A percentile compares a stretch with the other conserved stretches of the same genome.
Evolutionary conservation across 2,329 filamentous ascomycete species (phyloP).

Genomic region (Xylariaceae sp.): DNA sequence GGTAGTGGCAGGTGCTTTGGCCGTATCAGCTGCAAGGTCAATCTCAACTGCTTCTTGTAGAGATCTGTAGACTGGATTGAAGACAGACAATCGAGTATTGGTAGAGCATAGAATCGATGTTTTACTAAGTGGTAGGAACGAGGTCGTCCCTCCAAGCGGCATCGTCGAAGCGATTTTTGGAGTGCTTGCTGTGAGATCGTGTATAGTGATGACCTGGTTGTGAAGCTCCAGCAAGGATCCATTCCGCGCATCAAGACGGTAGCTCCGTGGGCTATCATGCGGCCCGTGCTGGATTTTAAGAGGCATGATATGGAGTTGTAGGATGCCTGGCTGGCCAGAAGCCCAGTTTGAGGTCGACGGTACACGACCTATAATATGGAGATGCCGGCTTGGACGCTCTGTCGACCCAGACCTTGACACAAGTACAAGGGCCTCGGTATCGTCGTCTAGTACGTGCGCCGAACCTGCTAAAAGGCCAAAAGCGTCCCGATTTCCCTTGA

Average conservation of each 20-base stretch:
- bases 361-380: constrained; percentile 27
- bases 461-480: constrained; percentile 48
- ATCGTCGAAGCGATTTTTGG: constrained; percentile 57
- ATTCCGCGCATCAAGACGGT: constrained; percentile 58
- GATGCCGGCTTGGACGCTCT: constrained; percentile 22
- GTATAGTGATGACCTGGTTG: constrained; percentile 52
- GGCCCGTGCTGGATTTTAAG: constrained; percentile 11
- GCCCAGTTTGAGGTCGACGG: constrained; percentile 16
- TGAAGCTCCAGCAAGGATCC: constrained; percentile 61
- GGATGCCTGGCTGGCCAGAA: constrained; percentile 17
- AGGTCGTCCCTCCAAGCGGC: constrained; percentile 48
- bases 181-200: constrained; percentile 59
- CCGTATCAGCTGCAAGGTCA: constrained; percentile 37
- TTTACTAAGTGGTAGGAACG: constrained; percentile 64
- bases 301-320: constrained; percentile 27
- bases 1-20: constrained; percentile 24
- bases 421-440: constrained; percentile 53
- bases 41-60: constrained; percentile 49
- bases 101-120: constrained; percentile 64
- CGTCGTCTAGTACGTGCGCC: constrained; percentile 39
- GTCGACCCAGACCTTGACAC: constrained; percentile 38
- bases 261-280: constrained; percentile 29
- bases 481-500: constrained; percentile 51
- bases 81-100: constrained; percentile 52
- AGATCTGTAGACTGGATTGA: constrained; percentile 66